A percentile compares a stretch with the other conserved stretches of the same genome.
Evolutionary conservation across 2,329 filamentous ascomycete genomes (phyloP).

Genomic region (Epichloe aotearoae): DNA sequence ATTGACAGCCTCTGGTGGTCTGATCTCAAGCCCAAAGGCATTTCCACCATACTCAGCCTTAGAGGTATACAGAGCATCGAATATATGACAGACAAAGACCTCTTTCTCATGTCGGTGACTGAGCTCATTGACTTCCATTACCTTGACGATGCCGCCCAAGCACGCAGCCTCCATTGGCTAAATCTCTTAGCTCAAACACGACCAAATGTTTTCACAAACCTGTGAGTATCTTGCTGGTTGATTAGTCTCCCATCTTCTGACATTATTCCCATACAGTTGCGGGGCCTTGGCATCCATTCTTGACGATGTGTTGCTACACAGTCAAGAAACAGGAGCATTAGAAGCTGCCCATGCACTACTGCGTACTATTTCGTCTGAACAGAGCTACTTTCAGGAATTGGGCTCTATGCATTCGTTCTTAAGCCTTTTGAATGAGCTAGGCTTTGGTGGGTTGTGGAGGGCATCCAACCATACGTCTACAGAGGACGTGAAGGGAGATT

Average conservation of each 20-base stretch:
- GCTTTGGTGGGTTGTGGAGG: constrained; percentile 51
- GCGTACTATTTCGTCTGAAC: constrained; percentile 42
- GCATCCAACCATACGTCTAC: constrained; percentile 37
- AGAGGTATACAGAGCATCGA: constrained; percentile 21
- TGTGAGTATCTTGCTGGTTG: constrained; percentile 32
- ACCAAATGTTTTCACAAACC: constrained; percentile 41
- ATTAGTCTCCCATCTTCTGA: neutral
- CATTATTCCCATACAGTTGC: constrained; percentile 25
- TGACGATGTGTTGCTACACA: constrained; percentile 48
- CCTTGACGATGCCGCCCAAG: constrained; percentile 49
- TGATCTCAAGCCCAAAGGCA: constrained; percentile 33
- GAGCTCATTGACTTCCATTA: constrained; percentile 53
- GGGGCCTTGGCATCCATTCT: constrained; percentile 44
- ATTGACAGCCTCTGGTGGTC: constrained; percentile 50
- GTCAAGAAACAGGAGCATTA: constrained; percentile 46
- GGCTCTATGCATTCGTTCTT: constrained; percentile 35
- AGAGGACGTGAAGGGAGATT: constrained; percentile 37
- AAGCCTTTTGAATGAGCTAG: constrained; percentile 43
- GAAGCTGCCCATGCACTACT: constrained; percentile 48
- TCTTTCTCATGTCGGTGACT: constrained; percentile 50
- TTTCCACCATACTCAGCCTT: constrained; percentile 12
- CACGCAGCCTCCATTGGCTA: constrained; percentile 45
- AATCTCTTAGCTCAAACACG: constrained; percentile 40
- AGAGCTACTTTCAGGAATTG: constrained; percentile 34
- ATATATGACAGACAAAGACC: constrained; percentile 44